phyloP scores from a whole-genome alignment of 2,329 filamentous ascomycete species.

The Parascedosporium putredinis region DNA sequence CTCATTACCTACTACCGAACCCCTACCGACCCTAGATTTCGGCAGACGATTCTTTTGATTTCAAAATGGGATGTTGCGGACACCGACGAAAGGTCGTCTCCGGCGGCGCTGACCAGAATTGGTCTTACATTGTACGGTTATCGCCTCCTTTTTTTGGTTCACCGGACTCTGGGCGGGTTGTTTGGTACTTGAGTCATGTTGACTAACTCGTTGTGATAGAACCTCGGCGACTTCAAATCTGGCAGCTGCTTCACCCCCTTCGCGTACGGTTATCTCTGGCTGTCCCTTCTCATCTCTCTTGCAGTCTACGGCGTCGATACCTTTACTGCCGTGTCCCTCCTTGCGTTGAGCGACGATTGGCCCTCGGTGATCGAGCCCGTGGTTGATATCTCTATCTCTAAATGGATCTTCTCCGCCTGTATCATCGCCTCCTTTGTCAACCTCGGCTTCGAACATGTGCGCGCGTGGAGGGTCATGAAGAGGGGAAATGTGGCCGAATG shows the following conservation, averaged over 20 bases:
- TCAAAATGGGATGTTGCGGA: slow-evolving; percentile 56
- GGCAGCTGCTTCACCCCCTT: slow-evolving; percentile 65
- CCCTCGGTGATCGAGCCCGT: slow-evolving; percentile 70
- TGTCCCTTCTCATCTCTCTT: slow-evolving; percentile 66
- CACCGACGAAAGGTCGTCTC: slow-evolving; percentile 51
- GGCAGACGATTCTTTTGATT: too few relatives aligned
- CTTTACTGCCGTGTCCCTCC: slow-evolving; percentile 84
- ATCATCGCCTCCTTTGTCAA: slow-evolving; percentile 87
- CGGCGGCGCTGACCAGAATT: slow-evolving; percentile 76
- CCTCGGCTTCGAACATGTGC: slow-evolving; percentile 67
- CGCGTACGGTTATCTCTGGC: slow-evolving; percentile 77
- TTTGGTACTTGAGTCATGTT: not conserved
- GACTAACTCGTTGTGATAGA: slow-evolving; percentile 16
- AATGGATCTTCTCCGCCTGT: slow-evolving; percentile 90
- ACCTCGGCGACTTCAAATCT: slow-evolving; percentile 67
- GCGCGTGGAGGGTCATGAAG: slow-evolving; percentile 70
- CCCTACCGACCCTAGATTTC: too few relatives aligned
- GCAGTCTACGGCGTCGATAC: slow-evolving; percentile 84
- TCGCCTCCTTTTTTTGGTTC: not conserved
- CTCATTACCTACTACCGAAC: too few relatives aligned
- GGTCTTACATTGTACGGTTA: slow-evolving; percentile 71
- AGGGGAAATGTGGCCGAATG: slow-evolving; percentile 81
- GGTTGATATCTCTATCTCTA: slow-evolving; percentile 67
- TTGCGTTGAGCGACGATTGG: slow-evolving; percentile 75
- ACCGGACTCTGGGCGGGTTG: too few relatives aligned